Evolutionary conservation across 2,329 filamentous ascomycete genomes (phyloP), one percentile per base, ranked within the genome.

Genomic region (Apiospora malaysiana): DNA sequence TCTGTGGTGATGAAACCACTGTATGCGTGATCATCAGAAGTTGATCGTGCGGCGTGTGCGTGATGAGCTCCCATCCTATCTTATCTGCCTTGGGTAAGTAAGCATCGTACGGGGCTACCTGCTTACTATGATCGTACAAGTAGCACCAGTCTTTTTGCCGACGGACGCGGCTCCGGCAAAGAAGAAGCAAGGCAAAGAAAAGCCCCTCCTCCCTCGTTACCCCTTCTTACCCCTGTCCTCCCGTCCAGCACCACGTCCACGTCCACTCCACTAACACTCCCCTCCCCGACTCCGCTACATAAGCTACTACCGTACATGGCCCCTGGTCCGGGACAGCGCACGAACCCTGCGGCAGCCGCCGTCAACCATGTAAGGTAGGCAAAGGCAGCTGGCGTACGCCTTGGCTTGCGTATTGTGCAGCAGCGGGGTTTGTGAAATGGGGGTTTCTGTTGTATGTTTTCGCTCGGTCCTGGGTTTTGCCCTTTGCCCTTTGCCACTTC

Each of bases 221-320:
- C 25, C 7, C 32, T 3, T n/a, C 5, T 21, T 9, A 51, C 51
- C 56, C 32, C 37, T 63, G 56, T n/a, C 56, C 23, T 18, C 6
- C 49, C 49, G 5, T 56, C 49, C 14, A 32, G 3, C 32, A 32
- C 32, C 32, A 32, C 32, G 6, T 14, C n/a, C n/a, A n/a, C n/a
- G 27, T 14, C 56, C 32, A 12, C 49, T 56, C 45, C 49, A 40
- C 56, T n/a, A 16, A 16, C 40, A 3, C 21, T n/a, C n/a, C n/a
- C n/a, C n/a, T n/a, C n/a, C n/a, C n/a, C n/a, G n/a, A 40, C 51
- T 59, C 51, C 51, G 51, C 27, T 37, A 40, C 32, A 63, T 63
- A 63, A 59, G 27, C 51, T 63, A 63, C 27, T 32, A 37, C 25
- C 18, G 21, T 59, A 6, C 51, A 59, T n/a, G 27, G 12, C 49